Evolutionary conservation across 306 rosid species (phyloP).

Genomic region (Betula pendula): DNA sequence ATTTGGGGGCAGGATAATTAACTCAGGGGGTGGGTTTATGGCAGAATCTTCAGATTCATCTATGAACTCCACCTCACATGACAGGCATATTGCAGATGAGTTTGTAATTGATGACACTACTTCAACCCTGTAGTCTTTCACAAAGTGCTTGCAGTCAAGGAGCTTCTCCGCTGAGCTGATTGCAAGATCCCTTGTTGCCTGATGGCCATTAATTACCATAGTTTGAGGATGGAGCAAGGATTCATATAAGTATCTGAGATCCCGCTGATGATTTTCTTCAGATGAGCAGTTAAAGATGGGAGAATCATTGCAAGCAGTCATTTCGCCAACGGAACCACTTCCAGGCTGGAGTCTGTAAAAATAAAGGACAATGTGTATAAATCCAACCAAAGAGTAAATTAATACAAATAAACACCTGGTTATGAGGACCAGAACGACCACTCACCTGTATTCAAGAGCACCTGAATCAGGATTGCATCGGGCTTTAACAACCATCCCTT

Average conservation of each 20-base stretch:
- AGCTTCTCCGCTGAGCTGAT: conserved; percentile 70
- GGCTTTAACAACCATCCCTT: conserved; percentile 71
- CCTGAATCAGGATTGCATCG: conserved; percentile 70
- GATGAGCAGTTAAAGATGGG: conserved; percentile 50
- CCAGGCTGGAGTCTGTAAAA: conserved; percentile 62
- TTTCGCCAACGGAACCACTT: conserved; percentile 31
- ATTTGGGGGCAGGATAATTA: conserved; percentile 52
- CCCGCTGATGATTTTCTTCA: conserved; percentile 63
- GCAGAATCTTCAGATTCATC: conserved; percentile 59
- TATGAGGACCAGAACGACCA: conserved; percentile 7
- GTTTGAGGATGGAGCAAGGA: conserved; percentile 76
- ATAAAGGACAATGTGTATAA: conserved; percentile 8
- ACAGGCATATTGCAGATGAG: conserved; percentile 37
- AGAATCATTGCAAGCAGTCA: conserved; percentile 34
- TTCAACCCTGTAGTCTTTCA: conserved; percentile 65
- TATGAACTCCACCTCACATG: conserved; percentile 60
- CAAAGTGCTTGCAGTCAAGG: conserved; percentile 96
- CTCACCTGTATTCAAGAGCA: conserved; percentile 78
- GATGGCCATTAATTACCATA: conserved; percentile 51
- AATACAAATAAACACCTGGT: conserved; percentile 13
- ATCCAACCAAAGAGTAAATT: conserved; percentile 4
- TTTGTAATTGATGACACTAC: conserved; percentile 30
- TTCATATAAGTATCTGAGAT: conserved; percentile 71
- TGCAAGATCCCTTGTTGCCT: conserved; percentile 55
- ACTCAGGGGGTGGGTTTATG: conserved; percentile 61